Evolutionary conservation across 441 rosid genomes (phyloP), one percentile per base, ranked within the genome.

Genomic region (Populus hybrid): DNA sequence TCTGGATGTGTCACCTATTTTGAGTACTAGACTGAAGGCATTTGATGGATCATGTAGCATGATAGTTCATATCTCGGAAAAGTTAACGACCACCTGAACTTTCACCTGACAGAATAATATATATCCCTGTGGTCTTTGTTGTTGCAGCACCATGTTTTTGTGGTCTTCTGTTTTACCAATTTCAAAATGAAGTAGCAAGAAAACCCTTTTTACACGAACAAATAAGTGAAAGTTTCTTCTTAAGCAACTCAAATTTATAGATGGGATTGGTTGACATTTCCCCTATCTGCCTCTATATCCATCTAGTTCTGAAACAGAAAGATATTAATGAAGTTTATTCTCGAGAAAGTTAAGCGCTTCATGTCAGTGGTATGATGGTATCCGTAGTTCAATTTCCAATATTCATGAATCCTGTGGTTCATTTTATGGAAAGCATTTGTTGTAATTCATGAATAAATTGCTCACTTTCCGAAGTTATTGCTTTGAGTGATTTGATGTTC

Each of bases 121-220:
- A 14, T 26, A 14, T 46, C 72, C 46, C 63, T 7, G 35, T 34
- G 12, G 69, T 10, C 16, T 30, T 67, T 75, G 7, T 26, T 59
- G 64, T 21, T 59, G 23, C 64, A 59, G 63, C 64, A n/a, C 24
- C 64, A 7, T n/a, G 64, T 59, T 59, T 8, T 59, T 19, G 24
- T 6, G 1, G 64, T 59, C 64, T n/a, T 59, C 24, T n/a, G 24
- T 21, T 59, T 59, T n/a, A n/a, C 24, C 64, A 59, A 19, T 59
- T 72, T 18, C 66, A 35, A 72, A 50, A 53, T 50, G 65, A 71
- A 75, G 21, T 3, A 75, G 23, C 63, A 74, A 2, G 12, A 71
- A 61, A 1, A 9, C 6, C 2, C 24, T 59, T 70, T 42, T 28
- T 69, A 59, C 71, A 40, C 26, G 40, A 61, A 30, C 40, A 53